These are phyloP conservation scores for Aspergillus tamarii DNA, from an alignment of 2,329 filamentous ascomycete genomes.

Conservation along the genomic window DNA sequence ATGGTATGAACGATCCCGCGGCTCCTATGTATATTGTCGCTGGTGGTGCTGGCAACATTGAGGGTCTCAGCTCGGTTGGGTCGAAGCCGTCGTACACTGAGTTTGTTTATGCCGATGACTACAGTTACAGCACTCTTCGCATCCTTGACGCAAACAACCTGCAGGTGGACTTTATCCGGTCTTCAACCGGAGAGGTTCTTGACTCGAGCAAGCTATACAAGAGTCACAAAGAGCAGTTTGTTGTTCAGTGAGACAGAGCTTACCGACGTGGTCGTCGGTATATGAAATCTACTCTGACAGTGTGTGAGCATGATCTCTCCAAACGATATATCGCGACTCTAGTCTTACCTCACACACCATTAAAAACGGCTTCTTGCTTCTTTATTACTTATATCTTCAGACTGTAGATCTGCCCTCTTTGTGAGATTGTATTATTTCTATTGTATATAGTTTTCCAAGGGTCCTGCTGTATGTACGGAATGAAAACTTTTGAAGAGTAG, in stretches of 20 bases:
- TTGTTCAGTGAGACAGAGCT: conserved; percentile 49
- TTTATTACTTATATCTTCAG: background rate
- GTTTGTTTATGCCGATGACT: conserved; percentile 45
- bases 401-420: background rate
- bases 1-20: conserved; percentile 55
- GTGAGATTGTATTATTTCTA: background rate
- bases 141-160: conserved; percentile 52
- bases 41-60: conserved; percentile 61
- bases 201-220: conserved; percentile 56
- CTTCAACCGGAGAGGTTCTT: conserved; percentile 52
- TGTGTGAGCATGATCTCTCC: background rate
- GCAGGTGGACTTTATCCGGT: conserved; percentile 56
- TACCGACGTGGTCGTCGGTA: background rate
- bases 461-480: background rate
- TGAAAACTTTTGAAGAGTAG: background rate
- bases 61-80: conserved; percentile 53
- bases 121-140: conserved; percentile 55
- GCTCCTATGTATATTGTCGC: conserved; percentile 60
- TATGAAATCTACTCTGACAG: background rate
- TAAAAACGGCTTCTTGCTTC: background rate
- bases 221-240: conserved; percentile 51
- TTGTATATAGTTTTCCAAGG: background rate
- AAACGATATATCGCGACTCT: too few relatives aligned
- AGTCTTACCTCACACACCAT: background rate
- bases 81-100: conserved; percentile 47